Evolutionary conservation across 2,329 filamentous ascomycete species (phyloP), one percentile per base, ranked within the genome.

Genomic region (Hypocrella siamensis): DNA sequence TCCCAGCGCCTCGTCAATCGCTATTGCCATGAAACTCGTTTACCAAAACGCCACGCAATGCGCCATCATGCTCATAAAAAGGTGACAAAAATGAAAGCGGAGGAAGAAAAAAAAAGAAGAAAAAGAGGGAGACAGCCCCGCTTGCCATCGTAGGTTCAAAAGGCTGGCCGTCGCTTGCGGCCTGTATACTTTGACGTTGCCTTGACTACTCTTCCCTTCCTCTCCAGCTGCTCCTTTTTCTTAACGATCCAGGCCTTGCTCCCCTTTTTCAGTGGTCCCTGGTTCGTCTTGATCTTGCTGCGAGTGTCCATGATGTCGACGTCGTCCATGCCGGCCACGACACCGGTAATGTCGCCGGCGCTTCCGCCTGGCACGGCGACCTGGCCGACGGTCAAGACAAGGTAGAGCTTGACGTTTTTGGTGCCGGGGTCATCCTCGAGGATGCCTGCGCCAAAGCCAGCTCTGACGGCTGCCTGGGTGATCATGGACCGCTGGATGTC

Each of bases 371-470:
- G 58, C 1, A 59, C 49, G 1, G 56, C 58, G 0, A 57, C 57
- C 4, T 72, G 73, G 19, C 88, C 90, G 2, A 93, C 90, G 0
- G 85, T 94, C 19, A 98, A 60, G 0, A 98, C 88, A 3, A 98
- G 65, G 52, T 98, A 98, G n/a, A 92, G 64, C 64, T 98, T 98
- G 43, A 79, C 75, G 49, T 86, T 94, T 67, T 98, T 98, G 24
- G 90, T 98, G 27, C 85, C 88, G 0, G 82, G 82, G 52, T 96
- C 88, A 55, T 98, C 90, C 55, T 96, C 88, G 30, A 98, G 62
- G 21, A 98, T 69, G 59, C 90, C 90, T 0, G 90, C 90, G 30
- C 90, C 88, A 47, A 98, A 98, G 0, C 90, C 90, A 2, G 90
- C 90, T 49, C 81, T 85, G 38, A 96, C 79, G 0, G 90, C 90